Conservation (phyloP, 495 filamentous ascomycete genomes). For the Xylaria grammica region DNA sequence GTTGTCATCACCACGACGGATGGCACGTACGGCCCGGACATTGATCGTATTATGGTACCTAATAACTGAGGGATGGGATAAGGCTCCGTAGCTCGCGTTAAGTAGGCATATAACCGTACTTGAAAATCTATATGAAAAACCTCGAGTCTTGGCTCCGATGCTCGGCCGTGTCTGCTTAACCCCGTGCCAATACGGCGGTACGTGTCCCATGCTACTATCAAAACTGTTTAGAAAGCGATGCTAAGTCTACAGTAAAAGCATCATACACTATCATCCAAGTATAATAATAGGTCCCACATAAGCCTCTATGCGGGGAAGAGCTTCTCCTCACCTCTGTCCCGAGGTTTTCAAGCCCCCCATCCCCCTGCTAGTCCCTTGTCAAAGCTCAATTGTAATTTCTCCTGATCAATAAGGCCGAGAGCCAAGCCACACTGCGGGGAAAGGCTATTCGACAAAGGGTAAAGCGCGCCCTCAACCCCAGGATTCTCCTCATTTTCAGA, state of each 20-base stretch:
- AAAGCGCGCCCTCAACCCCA: constrained; percentile 10
- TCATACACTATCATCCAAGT: too few species aligned
- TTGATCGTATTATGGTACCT: constrained; percentile 63
- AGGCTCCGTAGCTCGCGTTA: not conserved
- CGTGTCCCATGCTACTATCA: too few species aligned
- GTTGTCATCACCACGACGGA: constrained; percentile 54
- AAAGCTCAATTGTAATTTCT: constrained; percentile 5
- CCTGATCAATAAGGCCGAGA: not conserved
- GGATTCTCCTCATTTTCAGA: constrained; percentile 15
- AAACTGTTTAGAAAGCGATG: too few species aligned
- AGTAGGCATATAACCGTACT: not conserved
- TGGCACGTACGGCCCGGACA: constrained; percentile 59
- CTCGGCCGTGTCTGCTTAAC: too few species aligned
- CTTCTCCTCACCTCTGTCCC: constrained; percentile 21
- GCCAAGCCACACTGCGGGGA: constrained; percentile 13
- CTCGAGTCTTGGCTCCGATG: too few species aligned
- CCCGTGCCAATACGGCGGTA: too few species aligned
- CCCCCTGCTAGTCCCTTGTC: not conserved
- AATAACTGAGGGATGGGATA: constrained; percentile 1
- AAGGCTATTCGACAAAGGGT: not conserved
- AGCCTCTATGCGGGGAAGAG: constrained; percentile 18
- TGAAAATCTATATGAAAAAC: too few species aligned
- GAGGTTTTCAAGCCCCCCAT: constrained; percentile 1
- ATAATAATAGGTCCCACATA: too few species aligned
- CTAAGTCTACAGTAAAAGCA: too few species aligned